Evolutionary conservation across 2,329 filamentous ascomycete genomes (phyloP), one percentile per base, ranked within the genome.

Genomic region (Phoma herbarum): DNA sequence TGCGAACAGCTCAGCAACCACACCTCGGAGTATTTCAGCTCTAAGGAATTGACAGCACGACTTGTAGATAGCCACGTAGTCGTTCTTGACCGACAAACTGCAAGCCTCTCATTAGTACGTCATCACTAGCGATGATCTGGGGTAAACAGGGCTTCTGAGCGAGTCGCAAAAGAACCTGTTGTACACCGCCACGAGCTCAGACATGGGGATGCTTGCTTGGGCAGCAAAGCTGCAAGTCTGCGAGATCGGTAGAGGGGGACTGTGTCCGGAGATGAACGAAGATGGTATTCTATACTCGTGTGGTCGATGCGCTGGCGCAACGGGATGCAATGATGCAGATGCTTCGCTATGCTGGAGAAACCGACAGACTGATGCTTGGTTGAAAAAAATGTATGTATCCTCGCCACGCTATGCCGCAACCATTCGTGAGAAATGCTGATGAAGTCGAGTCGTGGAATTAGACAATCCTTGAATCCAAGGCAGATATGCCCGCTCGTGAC

Each of bases 141-240:
- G 64, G 67, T 65, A 66, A 57, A 65, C 33, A 52, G 63, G 61
- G 66, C 64, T 66, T 60, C 64, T 59, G 63, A 52, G 37, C 62
- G 66, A 60, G 47, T 55, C 43, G 60, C 51, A 44, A 35, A 43
- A 61, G 18, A 25, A 43, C 39, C 53, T 53, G 59, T 59, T 65
- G 59, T 72, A 71, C 70, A 73, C 70, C 70, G 70, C 70, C 64
- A 69, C 63, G 43, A 43, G 45, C 57, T 35, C 33, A 29, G 46
- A 55, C 67, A 67, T 65, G 67, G 62, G 37, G 55, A 63, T 63
- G 67, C 68, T 66, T 39, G 53, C 57, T 58, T 59, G 49, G 50
- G 45, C 56, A 50, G 39, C 56, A 28, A 59, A 35, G 50, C 54
- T 63, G 58, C 50, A 57, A 61, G 50, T 62, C 50, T 51, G 41